phyloP scores from a whole-genome alignment of 139 green algal species.

The Tetradesmus obliquus region DNA sequence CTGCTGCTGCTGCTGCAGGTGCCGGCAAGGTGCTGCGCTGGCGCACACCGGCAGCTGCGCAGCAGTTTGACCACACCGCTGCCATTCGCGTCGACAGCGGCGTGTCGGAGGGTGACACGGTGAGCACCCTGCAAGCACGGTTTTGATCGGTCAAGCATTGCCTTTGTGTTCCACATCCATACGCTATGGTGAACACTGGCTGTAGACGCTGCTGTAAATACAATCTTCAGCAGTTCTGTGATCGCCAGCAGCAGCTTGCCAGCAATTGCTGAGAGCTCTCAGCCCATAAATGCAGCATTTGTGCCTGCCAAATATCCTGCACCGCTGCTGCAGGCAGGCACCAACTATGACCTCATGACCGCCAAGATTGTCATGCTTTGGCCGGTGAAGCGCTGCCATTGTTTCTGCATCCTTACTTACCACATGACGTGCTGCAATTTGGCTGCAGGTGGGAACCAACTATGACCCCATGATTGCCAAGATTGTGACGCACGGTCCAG shows the following conservation, averaged over 20 bases:
- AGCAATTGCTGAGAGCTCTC: too few species aligned
- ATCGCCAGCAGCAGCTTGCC: not conserved
- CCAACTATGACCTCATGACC: too few species aligned
- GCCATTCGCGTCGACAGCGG: constrained; percentile 80
- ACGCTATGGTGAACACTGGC: constrained; percentile 47
- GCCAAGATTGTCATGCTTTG: too few species aligned
- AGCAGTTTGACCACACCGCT: constrained; percentile 45
- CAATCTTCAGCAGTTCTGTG: constrained; percentile 4
- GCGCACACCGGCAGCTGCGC: constrained; percentile 47
- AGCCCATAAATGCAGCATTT: too few species aligned
- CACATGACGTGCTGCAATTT: too few species aligned
- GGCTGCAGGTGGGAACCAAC: not conserved
- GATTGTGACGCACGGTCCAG: constrained; percentile 61
- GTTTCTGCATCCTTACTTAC: too few species aligned
- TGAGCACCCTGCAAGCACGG: constrained; percentile 49
- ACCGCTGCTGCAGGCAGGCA: too few species aligned
- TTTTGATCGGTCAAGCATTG: constrained; percentile 72
- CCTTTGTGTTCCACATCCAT: constrained; percentile 62
- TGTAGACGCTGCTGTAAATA: too few species aligned
- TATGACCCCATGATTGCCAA: constrained; percentile 95
- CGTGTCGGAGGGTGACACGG: constrained; percentile 72
- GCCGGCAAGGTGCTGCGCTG: constrained; percentile 70
- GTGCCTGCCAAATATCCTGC: too few species aligned
- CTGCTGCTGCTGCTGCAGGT: constrained; percentile 44
- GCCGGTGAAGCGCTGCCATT: too few species aligned